These are phyloP conservation scores for Cadophora luteo-olivacea DNA, from an alignment of 2,329 filamentous ascomycete genomes.

Conservation along the genomic window DNA sequence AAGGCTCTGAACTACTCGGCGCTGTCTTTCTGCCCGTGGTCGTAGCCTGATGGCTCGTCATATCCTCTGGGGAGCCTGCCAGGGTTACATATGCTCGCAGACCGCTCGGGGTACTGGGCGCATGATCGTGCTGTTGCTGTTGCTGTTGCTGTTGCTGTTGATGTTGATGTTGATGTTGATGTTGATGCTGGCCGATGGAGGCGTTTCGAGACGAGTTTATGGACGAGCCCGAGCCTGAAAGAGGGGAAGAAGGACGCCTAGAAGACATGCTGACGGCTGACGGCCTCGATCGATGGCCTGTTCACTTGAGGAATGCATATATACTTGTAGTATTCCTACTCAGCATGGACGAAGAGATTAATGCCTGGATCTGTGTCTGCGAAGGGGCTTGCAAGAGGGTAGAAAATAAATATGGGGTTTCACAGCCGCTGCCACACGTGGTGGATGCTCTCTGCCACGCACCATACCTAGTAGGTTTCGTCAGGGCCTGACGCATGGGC, in stretches of 20 bases:
- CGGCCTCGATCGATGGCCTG: not conserved
- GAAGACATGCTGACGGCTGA: slow-evolving; percentile 17
- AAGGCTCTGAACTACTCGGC: slow-evolving; percentile 35
- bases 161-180: slow-evolving; percentile 7
- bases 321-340: not conserved
- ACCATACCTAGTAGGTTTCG: no score
- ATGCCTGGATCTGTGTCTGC: not conserved
- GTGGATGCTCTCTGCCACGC: no score
- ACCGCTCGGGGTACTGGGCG: slow-evolving; percentile 40
- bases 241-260: slow-evolving; percentile 22
- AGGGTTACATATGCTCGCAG: slow-evolving; percentile 42
- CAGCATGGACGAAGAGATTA: no score
- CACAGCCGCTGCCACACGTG: no score
- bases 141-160: slow-evolving; percentile 25
- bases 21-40: slow-evolving; percentile 11
- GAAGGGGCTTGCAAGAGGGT: no score
- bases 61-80: slow-evolving; percentile 36
- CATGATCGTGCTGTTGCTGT: slow-evolving; percentile 31
- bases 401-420: no score
- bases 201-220: slow-evolving; percentile 25
- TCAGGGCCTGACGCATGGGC: no score
- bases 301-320: slow-evolving; percentile 19
- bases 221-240: slow-evolving; percentile 1
- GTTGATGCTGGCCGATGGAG: slow-evolving; percentile 25
- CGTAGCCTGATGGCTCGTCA: slow-evolving; percentile 2